phyloP scores from a whole-genome alignment of 164 flowering plant genomes.

The Liriodendron chinense region DNA sequence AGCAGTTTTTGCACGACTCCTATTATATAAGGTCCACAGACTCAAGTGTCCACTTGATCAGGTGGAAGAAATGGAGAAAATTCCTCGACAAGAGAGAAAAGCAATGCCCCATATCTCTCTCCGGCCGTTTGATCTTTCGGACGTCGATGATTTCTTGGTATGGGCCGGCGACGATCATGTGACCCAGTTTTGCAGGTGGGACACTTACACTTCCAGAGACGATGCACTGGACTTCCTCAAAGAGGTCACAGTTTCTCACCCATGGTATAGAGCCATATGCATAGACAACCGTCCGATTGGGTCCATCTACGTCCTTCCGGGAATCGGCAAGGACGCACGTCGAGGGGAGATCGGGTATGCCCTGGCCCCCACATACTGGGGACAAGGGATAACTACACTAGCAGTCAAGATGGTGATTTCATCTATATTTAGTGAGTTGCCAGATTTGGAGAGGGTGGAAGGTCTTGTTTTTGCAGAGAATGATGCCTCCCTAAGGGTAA shows the following conservation, averaged over 20 bases:
- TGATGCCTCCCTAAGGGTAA: slow-evolving; percentile 38
- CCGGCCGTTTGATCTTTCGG: slow-evolving; percentile 30
- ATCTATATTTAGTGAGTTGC: slow-evolving; percentile 30
- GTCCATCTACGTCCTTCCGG: slow-evolving; percentile 24
- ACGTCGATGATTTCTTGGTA: slow-evolving; percentile 35
- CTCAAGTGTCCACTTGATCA: too few species aligned
- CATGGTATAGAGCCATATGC: slow-evolving; percentile 41
- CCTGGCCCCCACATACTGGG: slow-evolving; percentile 30
- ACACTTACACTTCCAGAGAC: slow-evolving; percentile 24
- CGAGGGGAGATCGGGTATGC: slow-evolving; percentile 37
- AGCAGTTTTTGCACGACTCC: too few species aligned
- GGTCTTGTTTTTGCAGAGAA: slow-evolving; percentile 33
- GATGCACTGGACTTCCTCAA: slow-evolving; percentile 25
- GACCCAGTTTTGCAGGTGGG: slow-evolving; percentile 5
- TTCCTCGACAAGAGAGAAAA: neutral
- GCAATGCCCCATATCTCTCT: slow-evolving; percentile 12
- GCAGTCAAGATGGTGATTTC: slow-evolving; percentile 34
- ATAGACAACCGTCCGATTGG: slow-evolving; percentile 34
- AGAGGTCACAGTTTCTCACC: slow-evolving; percentile 23
- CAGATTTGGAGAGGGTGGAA: slow-evolving; percentile 33
- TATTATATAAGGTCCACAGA: too few species aligned
- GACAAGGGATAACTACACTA: slow-evolving; percentile 29
- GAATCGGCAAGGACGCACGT: slow-evolving; percentile 20
- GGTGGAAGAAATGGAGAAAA: too few species aligned
- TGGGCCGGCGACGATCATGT: slow-evolving; percentile 36